These are phyloP conservation scores for Pyricularia pennisetigena DNA, from an alignment of 2,329 filamentous ascomycete species.

Conservation along the genomic window DNA sequence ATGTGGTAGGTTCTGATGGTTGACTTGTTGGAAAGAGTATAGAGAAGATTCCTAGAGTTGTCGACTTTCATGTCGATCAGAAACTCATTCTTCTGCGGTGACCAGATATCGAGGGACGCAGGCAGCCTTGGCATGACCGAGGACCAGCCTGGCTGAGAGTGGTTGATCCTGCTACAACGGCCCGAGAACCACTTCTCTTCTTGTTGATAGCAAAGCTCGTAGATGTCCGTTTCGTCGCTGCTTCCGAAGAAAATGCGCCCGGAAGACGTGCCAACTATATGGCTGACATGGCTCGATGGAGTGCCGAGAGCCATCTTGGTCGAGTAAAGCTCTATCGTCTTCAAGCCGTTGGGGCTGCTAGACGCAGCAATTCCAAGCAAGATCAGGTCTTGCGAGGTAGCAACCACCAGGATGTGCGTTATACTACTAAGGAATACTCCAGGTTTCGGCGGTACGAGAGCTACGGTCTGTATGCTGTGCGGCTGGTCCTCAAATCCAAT, in stretches of 20 bases:
- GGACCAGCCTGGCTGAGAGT: conserved; percentile 65
- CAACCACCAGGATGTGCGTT: conserved; percentile 80
- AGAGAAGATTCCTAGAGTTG: conserved; percentile 78
- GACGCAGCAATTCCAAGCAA: conserved; percentile 74
- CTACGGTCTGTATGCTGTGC: conserved; percentile 84
- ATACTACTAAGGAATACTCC: conserved; percentile 84
- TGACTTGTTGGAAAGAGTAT: conserved; percentile 79
- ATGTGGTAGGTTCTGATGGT: conserved; percentile 90
- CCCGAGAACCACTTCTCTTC: conserved; percentile 96
- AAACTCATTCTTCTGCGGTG: conserved; percentile 43
- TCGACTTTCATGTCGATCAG: conserved; percentile 78
- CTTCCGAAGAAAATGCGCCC: conserved; percentile 93
- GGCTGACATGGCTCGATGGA: conserved; percentile 64
- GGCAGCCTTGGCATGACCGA: conserved; percentile 48
- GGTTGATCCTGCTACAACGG: conserved; percentile 79
- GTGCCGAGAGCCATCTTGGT: conserved; percentile 77
- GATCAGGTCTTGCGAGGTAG: conserved; percentile 75
- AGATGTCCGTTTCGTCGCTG: conserved; percentile 71
- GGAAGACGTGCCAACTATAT: conserved; percentile 70
- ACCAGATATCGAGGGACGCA: conserved; percentile 31
- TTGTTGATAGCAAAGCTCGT: conserved; percentile 92
- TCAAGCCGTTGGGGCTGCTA: conserved; percentile 57
- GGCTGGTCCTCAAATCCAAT: conserved; percentile 86
- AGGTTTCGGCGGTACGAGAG: conserved; percentile 71
- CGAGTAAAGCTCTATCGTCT: conserved; percentile 70